A percentile compares a stretch with the other conserved stretches of the same genome.
phyloP scores from a whole-genome alignment of 2,329 filamentous ascomycete genomes.

The Colletotrichum noveboracense region DNA sequence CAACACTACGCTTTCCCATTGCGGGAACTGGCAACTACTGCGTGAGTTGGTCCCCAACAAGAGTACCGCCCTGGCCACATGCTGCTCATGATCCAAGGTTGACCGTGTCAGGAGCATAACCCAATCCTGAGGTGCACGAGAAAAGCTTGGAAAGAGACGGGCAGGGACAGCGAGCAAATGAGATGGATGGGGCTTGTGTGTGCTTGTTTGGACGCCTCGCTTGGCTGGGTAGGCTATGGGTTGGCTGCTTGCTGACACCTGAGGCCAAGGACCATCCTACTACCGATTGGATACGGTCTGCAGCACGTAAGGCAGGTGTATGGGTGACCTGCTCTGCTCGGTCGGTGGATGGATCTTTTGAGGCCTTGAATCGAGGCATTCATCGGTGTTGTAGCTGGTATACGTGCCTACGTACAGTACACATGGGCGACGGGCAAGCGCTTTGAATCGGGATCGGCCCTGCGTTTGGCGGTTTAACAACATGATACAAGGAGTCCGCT shows the following conservation, averaged over 20 bases:
- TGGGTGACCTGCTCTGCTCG: background rate
- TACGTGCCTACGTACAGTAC: background rate
- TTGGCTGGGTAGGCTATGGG: background rate
- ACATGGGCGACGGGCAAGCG: background rate
- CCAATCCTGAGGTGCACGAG: background rate
- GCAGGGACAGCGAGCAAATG: background rate
- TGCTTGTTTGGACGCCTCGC: conserved; percentile 7
- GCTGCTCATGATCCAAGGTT: background rate
- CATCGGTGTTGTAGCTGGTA: background rate
- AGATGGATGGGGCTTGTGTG: background rate
- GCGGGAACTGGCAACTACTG: background rate
- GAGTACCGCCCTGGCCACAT: background rate
- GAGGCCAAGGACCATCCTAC: background rate
- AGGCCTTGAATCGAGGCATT: background rate
- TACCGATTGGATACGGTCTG: background rate
- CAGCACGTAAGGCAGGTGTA: background rate
- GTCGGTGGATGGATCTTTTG: background rate
- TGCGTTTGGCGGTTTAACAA: conserved; percentile 12
- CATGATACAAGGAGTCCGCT: conserved; percentile 2
- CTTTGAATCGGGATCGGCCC: conserved; percentile 18
- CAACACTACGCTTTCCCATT: background rate
- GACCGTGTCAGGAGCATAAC: background rate
- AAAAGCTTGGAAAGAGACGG: conserved; percentile 1
- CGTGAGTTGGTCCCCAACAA: background rate
- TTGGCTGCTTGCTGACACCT: background rate